phyloP scores from a whole-genome alignment of 73 alveolate genomes.

The Effrenium voratum region DNA sequence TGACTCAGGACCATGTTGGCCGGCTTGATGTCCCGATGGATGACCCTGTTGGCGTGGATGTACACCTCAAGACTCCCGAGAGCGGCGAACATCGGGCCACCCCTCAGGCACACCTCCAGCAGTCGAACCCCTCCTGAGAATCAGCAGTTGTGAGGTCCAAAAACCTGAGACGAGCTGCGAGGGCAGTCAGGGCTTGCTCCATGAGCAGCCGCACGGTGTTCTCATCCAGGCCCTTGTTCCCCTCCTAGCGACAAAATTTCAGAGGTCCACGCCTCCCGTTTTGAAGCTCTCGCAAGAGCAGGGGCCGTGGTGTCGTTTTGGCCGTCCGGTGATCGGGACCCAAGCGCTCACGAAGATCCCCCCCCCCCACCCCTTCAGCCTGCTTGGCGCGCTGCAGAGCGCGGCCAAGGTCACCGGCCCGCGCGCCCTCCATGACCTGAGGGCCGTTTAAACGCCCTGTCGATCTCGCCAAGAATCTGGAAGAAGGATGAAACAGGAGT shows the following conservation, averaged over 20 bases:
- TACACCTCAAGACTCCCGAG: neutral
- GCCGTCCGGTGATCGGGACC: too few species aligned
- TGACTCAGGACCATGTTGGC: constrained; percentile 65
- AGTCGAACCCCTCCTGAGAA: neutral
- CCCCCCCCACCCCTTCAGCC: neutral
- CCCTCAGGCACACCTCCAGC: neutral
- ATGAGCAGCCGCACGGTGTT: constrained; percentile 76
- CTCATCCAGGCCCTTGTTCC: constrained; percentile 56
- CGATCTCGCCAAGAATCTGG: neutral
- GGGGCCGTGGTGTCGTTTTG: too few species aligned
- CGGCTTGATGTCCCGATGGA: constrained; percentile 84
- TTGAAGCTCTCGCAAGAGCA: too few species aligned
- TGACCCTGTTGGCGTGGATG: constrained; percentile 61
- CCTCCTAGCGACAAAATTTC: too few species aligned
- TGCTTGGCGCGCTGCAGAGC: constrained; percentile 71
- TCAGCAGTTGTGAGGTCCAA: neutral
- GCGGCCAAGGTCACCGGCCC: constrained; percentile 71
- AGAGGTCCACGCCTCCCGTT: too few species aligned
- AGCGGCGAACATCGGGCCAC: neutral
- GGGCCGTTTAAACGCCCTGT: neutral
- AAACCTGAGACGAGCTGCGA: constrained; percentile 15
- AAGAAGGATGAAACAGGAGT: too few species aligned
- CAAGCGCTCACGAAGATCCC: too few species aligned
- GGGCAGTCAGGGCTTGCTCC: constrained; percentile 75
- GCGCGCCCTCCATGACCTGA: constrained; percentile 85